These are phyloP conservation scores for Astrephomene gubernaculifera DNA, from an alignment of 139 green algal genomes.

Conservation along the genomic window DNA sequence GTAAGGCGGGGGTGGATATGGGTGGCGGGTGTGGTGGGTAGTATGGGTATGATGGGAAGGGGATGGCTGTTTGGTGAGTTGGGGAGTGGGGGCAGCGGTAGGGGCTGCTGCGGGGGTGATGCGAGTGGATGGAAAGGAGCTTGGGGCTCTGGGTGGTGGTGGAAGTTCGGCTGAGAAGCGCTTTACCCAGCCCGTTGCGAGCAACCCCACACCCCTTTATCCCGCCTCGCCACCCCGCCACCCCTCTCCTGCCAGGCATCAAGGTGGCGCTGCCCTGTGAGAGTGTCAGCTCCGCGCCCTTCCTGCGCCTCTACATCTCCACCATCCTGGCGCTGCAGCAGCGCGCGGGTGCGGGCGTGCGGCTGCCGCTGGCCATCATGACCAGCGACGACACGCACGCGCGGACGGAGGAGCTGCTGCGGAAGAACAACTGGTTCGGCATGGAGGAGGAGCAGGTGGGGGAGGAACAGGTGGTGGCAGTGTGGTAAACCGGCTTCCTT, in stretches of 20 bases:
- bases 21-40: not conserved
- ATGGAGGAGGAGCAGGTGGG: conserved; percentile 76
- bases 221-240: not conserved
- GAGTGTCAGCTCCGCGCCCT: conserved; percentile 79
- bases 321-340: conserved; percentile 92
- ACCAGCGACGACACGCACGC: conserved; percentile 97
- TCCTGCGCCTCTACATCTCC: conserved; percentile 93
- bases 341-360: conserved; percentile 25
- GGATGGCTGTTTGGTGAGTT: not conserved
- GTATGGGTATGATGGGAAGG: not conserved
- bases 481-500: too few relatives aligned
- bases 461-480: not conserved
- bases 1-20: conserved; percentile 1
- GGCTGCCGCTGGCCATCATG: conserved; percentile 97
- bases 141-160: too few relatives aligned
- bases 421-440: conserved; percentile 91
- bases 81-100: not conserved
- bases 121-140: too few relatives aligned
- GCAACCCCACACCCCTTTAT: too few relatives aligned
- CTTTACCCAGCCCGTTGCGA: too few relatives aligned
- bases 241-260: conserved; percentile 35
- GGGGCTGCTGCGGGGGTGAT: too few relatives aligned
- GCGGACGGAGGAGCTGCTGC: conserved; percentile 84
- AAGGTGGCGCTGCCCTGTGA: conserved; percentile 89
- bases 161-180: too few relatives aligned